These are phyloP conservation scores for Podospora conica DNA, from an alignment of 495 filamentous ascomycete genomes.

Conservation along the genomic window DNA sequence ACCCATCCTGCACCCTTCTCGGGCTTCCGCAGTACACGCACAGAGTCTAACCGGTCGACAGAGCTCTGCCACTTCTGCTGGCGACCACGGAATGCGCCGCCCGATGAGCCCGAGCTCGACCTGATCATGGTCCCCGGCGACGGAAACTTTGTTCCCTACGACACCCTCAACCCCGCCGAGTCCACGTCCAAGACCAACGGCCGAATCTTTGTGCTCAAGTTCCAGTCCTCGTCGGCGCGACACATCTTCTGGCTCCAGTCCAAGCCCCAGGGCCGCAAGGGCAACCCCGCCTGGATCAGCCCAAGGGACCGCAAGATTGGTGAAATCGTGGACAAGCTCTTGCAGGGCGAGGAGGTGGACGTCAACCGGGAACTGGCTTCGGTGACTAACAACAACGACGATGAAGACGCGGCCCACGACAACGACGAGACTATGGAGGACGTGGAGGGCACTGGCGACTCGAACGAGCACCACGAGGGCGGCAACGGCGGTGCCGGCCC, in stretches of 20 bases:
- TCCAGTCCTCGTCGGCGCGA: conserved; percentile 83
- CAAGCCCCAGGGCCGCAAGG: conserved; percentile 66
- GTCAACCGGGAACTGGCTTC: conserved; percentile 68
- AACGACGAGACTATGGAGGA: conserved; percentile 84
- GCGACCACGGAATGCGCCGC: conserved; percentile 52
- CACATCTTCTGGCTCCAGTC: conserved; percentile 96
- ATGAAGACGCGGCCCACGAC: conserved; percentile 55
- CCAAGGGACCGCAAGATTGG: conserved; percentile 74
- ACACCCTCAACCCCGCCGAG: conserved; percentile 42
- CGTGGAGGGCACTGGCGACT: conserved; percentile 59
- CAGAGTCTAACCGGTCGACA: conserved; percentile 28
- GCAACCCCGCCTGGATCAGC: conserved; percentile 73
- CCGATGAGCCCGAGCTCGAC: conserved; percentile 69
- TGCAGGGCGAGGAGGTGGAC: conserved; percentile 88
- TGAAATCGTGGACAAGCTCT: conserved; percentile 70
- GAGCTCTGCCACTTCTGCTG: conserved; percentile 96
- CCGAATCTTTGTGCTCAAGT: conserved; percentile 90
- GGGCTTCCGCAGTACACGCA: background rate
- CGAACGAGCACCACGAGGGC: conserved; percentile 50
- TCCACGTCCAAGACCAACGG: conserved; percentile 67
- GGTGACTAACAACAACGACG: conserved; percentile 55
- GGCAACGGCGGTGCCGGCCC: conserved; percentile 74
- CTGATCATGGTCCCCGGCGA: conserved; percentile 88
- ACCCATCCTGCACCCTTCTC: background rate
- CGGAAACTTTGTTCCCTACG: conserved; percentile 75